A percentile compares a stretch with the other conserved stretches of the same genome.
These are phyloP conservation scores for Rhizopogon vesiculosus DNA, from an alignment of 768 basidiomycete species.

Conservation along the genomic window DNA sequence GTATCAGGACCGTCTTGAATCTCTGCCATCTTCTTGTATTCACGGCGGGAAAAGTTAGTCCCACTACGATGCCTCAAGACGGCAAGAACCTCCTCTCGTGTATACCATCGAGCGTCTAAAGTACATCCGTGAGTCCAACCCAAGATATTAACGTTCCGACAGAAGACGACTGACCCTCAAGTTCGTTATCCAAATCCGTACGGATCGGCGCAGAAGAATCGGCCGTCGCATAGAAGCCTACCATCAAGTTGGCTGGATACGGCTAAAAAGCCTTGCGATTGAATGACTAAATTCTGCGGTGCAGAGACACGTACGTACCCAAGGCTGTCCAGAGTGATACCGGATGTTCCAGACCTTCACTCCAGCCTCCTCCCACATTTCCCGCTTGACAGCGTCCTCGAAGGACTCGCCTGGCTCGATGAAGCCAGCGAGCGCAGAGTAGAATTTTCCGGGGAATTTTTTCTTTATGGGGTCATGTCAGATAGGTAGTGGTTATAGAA, in stretches of 20 bases:
- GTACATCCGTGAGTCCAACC: background rate
- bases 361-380: constrained; percentile 96
- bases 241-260: constrained; percentile 86
- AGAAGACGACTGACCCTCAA: constrained; percentile 58
- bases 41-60: constrained; percentile 40
- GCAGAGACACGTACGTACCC: constrained; percentile 43
- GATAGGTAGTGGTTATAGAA: background rate
- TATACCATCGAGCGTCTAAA: constrained; percentile 87
- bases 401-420: constrained; percentile 92
- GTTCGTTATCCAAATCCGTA: constrained; percentile 88
- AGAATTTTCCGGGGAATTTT: constrained; percentile 66
- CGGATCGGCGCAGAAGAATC: constrained; percentile 73
- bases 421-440: constrained; percentile 91
- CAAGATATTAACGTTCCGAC: background rate
- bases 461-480: constrained; percentile 32
- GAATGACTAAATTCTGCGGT: background rate
- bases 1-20: constrained; percentile 30
- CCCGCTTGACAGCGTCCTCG: constrained; percentile 88
- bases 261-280: constrained; percentile 46
- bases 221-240: constrained; percentile 81
- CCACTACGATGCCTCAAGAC: constrained; percentile 58
- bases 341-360: constrained; percentile 77
- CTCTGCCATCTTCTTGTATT: constrained; percentile 47
- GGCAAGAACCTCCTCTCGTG: constrained; percentile 61
- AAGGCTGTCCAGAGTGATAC: constrained; percentile 86